Conservation (phyloP, 2,329 filamentous ascomycete genomes). For the Coniochaeta sp. region DNA sequence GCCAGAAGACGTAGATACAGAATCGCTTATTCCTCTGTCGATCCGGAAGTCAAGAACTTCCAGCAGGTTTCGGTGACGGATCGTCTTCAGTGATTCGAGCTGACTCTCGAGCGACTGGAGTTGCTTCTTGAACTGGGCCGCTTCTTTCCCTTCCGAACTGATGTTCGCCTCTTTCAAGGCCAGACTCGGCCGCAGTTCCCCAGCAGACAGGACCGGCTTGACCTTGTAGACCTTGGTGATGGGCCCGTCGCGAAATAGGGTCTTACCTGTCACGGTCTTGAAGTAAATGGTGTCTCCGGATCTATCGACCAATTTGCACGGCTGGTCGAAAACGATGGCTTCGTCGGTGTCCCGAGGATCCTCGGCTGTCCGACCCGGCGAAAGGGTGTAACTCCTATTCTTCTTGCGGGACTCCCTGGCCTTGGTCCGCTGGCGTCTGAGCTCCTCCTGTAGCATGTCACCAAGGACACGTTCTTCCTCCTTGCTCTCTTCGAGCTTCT, state of each 20-base stretch:
- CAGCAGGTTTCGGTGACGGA: slow-evolving; percentile 71
- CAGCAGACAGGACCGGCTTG: slow-evolving; percentile 54
- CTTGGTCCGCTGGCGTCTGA: slow-evolving; percentile 58
- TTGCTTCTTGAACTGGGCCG: slow-evolving; percentile 63
- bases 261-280: slow-evolving; percentile 63
- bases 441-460: slow-evolving; percentile 65
- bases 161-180: slow-evolving; percentile 67
- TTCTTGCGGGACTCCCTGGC: slow-evolving; percentile 58
- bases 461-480: slow-evolving; percentile 66
- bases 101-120: slow-evolving; percentile 70
- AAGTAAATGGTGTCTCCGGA: slow-evolving; percentile 61
- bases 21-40: slow-evolving; percentile 34
- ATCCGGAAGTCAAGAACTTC: slow-evolving; percentile 81
- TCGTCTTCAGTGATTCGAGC: slow-evolving; percentile 66
- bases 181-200: slow-evolving; percentile 53
- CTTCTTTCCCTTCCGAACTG: slow-evolving; percentile 48
- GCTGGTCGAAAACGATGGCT: slow-evolving; percentile 58
- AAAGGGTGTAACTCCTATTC: slow-evolving; percentile 39
- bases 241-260: slow-evolving; percentile 56
- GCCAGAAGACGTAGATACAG: slow-evolving; percentile 11
- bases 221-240: slow-evolving; percentile 66
- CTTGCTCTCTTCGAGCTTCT: slow-evolving; percentile 46
- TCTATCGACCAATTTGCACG: slow-evolving; percentile 55
- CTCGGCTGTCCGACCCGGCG: slow-evolving; percentile 24
- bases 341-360: slow-evolving; percentile 22